Conservation (phyloP, 2,329 filamentous ascomycete species). For the Xylaria sp. region DNA sequence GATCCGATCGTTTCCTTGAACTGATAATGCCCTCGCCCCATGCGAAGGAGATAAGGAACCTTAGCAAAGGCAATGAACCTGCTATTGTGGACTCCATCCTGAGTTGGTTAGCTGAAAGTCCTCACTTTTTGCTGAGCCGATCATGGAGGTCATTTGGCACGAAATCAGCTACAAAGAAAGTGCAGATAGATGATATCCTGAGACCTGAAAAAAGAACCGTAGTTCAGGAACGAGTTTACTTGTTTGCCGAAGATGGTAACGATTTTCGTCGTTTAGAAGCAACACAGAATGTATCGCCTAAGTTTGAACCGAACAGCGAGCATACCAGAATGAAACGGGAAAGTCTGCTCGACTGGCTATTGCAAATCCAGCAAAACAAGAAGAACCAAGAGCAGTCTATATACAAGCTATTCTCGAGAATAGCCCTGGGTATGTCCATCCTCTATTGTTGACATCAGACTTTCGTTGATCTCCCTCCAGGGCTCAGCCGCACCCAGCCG, state of each 20-base stretch:
- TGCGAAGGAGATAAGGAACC: slow-evolving; percentile 49
- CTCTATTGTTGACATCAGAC: neutral
- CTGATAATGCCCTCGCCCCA: slow-evolving; percentile 58
- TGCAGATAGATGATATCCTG: slow-evolving; percentile 50
- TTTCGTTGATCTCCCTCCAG: slow-evolving; percentile 49
- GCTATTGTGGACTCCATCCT: slow-evolving; percentile 42
- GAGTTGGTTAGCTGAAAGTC: slow-evolving; percentile 54
- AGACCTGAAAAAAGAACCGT: slow-evolving; percentile 48
- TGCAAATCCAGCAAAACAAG: slow-evolving; percentile 58
- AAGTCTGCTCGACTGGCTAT: slow-evolving; percentile 64
- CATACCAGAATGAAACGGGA: slow-evolving; percentile 49
- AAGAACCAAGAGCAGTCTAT: slow-evolving; percentile 59
- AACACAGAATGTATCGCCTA: slow-evolving; percentile 46
- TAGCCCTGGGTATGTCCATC: slow-evolving; percentile 60
- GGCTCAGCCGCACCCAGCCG: slow-evolving; percentile 62
- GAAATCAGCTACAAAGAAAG: slow-evolving; percentile 54
- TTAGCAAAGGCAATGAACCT: slow-evolving; percentile 45
- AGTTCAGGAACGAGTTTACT: slow-evolving; percentile 58
- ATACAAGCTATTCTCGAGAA: slow-evolving; percentile 69
- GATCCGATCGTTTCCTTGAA: slow-evolving; percentile 68
- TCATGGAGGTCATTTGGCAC: slow-evolving; percentile 61
- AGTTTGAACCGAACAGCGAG: slow-evolving; percentile 38
- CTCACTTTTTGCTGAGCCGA: slow-evolving; percentile 60
- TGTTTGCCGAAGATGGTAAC: slow-evolving; percentile 66
- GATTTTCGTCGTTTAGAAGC: slow-evolving; percentile 51